Percentiles rank a stretch among this genome's conserved stretches.
phyloP scores from a whole-genome alignment of 768 basidiomycete genomes.

The Mrakia gelida region DNA sequence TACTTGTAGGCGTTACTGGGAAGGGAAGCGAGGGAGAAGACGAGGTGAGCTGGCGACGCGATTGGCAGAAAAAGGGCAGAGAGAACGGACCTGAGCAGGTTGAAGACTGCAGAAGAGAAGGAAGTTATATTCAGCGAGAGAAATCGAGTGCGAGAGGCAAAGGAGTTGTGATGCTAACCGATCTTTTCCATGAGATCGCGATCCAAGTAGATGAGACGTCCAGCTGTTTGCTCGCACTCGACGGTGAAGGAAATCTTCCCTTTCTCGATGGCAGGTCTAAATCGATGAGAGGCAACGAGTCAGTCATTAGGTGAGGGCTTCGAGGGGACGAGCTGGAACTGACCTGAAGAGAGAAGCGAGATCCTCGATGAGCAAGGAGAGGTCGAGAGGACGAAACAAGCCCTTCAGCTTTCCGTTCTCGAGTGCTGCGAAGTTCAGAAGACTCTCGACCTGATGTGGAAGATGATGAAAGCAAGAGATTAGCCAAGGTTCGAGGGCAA shows the following conservation, averaged over 20 bases:
- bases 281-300: too few relatives aligned
- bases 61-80: background rate
- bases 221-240: background rate
- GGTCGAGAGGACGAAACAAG: slow-evolving; percentile 1
- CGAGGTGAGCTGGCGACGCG: background rate
- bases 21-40: background rate
- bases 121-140: too few relatives aligned
- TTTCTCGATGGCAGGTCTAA: slow-evolving; percentile 5
- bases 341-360: slow-evolving; percentile 4
- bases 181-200: slow-evolving; percentile 14
- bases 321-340: too few relatives aligned
- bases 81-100: background rate
- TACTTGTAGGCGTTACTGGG: slow-evolving; percentile 7
- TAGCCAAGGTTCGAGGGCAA: too few relatives aligned
- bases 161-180: background rate
- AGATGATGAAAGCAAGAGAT: too few relatives aligned
- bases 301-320: too few relatives aligned
- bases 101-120: background rate
- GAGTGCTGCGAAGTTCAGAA: background rate
- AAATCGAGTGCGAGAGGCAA: too few relatives aligned
- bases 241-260: background rate
- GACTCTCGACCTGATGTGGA: background rate
- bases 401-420: background rate
- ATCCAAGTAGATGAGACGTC: background rate
- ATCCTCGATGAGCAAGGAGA: background rate